phyloP scores from a whole-genome alignment of 768 basidiomycete species.

The Hysterangium stoloniferum region DNA sequence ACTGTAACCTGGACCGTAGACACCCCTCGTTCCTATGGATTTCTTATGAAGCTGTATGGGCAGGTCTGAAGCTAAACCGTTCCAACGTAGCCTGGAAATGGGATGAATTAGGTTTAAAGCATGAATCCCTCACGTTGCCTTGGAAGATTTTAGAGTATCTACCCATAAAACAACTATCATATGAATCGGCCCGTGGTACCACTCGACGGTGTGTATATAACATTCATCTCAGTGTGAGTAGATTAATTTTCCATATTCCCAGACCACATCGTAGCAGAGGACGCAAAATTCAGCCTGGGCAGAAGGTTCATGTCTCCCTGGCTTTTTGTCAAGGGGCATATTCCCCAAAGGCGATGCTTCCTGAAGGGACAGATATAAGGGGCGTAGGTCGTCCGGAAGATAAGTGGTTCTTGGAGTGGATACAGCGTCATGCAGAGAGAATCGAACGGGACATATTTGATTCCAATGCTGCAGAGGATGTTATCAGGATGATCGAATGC shows the following conservation, averaged over 20 bases:
- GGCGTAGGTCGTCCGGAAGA: constrained; percentile 13
- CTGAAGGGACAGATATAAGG: constrained; percentile 2
- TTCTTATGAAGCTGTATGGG: constrained; percentile 23
- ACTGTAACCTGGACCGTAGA: constrained; percentile 8
- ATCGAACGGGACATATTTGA: constrained; percentile 16
- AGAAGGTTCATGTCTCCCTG: constrained; percentile 17
- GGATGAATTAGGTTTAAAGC: not conserved
- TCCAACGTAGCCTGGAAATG: constrained; percentile 8
- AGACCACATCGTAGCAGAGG: not conserved
- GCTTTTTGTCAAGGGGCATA: constrained; percentile 12
- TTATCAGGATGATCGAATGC: not conserved
- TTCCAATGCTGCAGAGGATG: not conserved
- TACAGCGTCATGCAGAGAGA: not conserved
- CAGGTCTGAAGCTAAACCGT: constrained; percentile 21
- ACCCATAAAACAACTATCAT: not conserved
- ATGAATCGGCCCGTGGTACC: not conserved
- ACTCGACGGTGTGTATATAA: not conserved
- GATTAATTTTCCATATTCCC: not conserved
- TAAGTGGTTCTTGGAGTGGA: constrained; percentile 13
- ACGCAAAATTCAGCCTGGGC: constrained; percentile 11
- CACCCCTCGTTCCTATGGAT: constrained; percentile 25
- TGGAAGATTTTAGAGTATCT: not conserved
- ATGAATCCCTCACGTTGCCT: not conserved
- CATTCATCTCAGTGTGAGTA: not conserved
- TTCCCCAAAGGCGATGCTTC: constrained; percentile 7